Evolutionary conservation across 1,284 basidiomycete species (phyloP), one percentile per base, ranked within the genome.

Genomic region (Porphyrellus sp.): DNA sequence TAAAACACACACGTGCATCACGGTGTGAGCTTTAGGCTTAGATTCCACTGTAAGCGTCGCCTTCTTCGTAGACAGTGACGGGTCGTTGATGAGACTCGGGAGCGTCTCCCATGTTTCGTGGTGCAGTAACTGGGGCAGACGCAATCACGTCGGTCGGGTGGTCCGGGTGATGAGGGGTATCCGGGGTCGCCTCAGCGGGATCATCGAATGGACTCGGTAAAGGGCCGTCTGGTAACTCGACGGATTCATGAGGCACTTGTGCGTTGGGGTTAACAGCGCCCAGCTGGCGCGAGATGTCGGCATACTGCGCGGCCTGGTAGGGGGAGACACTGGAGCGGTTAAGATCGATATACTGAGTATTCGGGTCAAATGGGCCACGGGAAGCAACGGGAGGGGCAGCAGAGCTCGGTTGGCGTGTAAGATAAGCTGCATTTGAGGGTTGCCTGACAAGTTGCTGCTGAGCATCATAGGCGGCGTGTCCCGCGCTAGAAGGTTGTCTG

Each of bases 291-390:
- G 82, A 80, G 52, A 87, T 87, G 59, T 83, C 84, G n/a, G 73
- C 79, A 59, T 88, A 88, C 64, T 89, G 86, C 0, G 75, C 76
- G 23, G 82, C 85, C 63, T 89, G 86, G 76, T 77, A 86, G 0
- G 86, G 85, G 6, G 85, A 81, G 4, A 87, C 79, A 59, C 85
- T 86, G 15, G 82, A 81, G 33, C 86, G 77, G 62, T 69, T 72
- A 37, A 87, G 71, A 59, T 88, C 82, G 20, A 81, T 74, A 53
- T 88, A 86, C 54, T 82, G 77, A 11, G 71, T 62, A 23, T 70
- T 65, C 8, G 51, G 38, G 33, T 63, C 63, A 34, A 40, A 1
- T 3, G 59, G 15, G 16, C 11, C 34, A 5, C 52, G 45, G 12
- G 58, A 46, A 9, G 24, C 38, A 3, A 34, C 4, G 11, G 59